Conservation (phyloP, 306 rosid genomes). For the Cucumis cinereus region DNA sequence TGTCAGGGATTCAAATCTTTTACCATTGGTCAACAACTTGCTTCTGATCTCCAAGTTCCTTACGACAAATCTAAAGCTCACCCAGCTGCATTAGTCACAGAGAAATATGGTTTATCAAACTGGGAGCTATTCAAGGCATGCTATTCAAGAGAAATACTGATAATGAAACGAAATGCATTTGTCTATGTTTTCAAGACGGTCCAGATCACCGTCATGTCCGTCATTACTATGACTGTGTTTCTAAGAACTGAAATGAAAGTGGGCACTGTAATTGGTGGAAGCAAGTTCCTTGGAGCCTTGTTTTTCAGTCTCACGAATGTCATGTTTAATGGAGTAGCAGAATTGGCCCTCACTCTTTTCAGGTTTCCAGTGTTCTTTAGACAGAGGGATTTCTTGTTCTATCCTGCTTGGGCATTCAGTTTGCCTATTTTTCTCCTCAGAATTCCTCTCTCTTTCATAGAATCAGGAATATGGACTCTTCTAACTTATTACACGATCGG, state of each 20-base stretch:
- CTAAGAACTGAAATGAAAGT: conserved; percentile 48
- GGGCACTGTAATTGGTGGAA: conserved; percentile 32
- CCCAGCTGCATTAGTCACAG: conserved; percentile 55
- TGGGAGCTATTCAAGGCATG: conserved; percentile 67
- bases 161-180: conserved; percentile 50
- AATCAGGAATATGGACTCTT: conserved; percentile 55
- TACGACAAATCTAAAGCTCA: conserved; percentile 39
- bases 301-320: conserved; percentile 48
- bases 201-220: conserved; percentile 42
- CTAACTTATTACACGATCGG: conserved; percentile 77
- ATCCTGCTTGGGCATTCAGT: conserved; percentile 70
- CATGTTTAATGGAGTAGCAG: conserved; percentile 77
- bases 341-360: conserved; percentile 38
- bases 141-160: conserved; percentile 60
- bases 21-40: conserved; percentile 38
- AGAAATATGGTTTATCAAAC: conserved; percentile 54
- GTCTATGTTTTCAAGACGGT: conserved; percentile 43
- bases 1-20: conserved; percentile 27
- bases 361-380: conserved; percentile 60
- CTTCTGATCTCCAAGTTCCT: conserved; percentile 33
- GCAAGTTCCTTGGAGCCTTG: conserved; percentile 55
- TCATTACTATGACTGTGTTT: conserved; percentile 48
- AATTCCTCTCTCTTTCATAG: conserved; percentile 56
- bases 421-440: conserved; percentile 66
- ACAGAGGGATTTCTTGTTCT: conserved; percentile 69